A percentile compares a stretch with the other conserved stretches of the same genome.
Conservation (phyloP, 169 alveolate genomes). For the Plasmodium inui region DNA sequence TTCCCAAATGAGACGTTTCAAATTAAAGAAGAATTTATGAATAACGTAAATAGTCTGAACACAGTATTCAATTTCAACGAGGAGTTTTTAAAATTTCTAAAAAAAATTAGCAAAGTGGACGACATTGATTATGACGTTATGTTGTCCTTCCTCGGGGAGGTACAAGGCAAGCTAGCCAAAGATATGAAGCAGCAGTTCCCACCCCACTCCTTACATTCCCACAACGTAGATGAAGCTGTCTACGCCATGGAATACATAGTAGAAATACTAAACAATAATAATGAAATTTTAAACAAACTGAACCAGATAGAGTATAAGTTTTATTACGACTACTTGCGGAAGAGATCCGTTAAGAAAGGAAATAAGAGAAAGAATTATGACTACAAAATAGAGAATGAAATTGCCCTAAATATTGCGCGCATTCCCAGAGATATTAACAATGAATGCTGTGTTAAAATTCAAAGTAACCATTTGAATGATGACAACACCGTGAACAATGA, state of each 20-base stretch:
- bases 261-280: slow-evolving; percentile 62
- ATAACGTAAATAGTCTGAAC: slow-evolving; percentile 44
- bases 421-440: slow-evolving; percentile 8
- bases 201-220: slow-evolving; percentile 8
- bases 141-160: slow-evolving; percentile 43
- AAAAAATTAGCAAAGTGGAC: slow-evolving; percentile 39
- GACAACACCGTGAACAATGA: background rate
- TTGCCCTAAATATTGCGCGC: background rate
- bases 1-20: slow-evolving; percentile 54
- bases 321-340: slow-evolving; percentile 47
- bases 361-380: background rate
- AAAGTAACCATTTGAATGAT: background rate
- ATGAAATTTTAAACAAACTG: slow-evolving; percentile 61
- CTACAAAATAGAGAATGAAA: background rate
- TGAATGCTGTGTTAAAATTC: slow-evolving; percentile 8
- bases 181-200: slow-evolving; percentile 25
- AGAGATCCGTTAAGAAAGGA: background rate
- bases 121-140: slow-evolving; percentile 64
- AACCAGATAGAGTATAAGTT: slow-evolving; percentile 69
- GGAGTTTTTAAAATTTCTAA: slow-evolving; percentile 44
- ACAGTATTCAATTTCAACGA: slow-evolving; percentile 71
- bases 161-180: slow-evolving; percentile 30
- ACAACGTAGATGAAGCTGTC: slow-evolving; percentile 33
- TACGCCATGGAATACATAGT: slow-evolving; percentile 51
- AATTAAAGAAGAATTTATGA: slow-evolving; percentile 64